Evolutionary conservation across 2,329 filamentous ascomycete species (phyloP).

Genomic region (Cadophora luteo-olivacea): DNA sequence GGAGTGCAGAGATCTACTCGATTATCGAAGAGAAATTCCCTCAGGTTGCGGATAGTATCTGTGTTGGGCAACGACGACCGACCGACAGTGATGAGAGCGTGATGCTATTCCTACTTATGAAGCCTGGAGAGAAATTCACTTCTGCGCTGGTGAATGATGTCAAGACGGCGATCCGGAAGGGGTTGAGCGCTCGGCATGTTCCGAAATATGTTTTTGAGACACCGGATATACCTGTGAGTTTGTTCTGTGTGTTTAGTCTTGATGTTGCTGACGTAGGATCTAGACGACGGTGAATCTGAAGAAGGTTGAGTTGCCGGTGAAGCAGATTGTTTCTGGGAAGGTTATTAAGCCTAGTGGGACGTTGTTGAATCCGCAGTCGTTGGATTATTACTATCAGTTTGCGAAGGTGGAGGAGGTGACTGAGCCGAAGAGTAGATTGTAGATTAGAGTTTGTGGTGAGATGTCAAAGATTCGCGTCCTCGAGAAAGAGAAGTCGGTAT

Average conservation of each 20-base stretch:
- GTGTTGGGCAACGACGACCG: slow-evolving; percentile 77
- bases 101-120: slow-evolving; percentile 65
- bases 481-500: too few species aligned
- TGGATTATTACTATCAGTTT: slow-evolving; percentile 83
- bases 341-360: slow-evolving; percentile 78
- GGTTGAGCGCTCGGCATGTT: slow-evolving; percentile 76
- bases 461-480: too few species aligned
- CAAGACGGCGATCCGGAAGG: slow-evolving; percentile 68
- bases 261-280: slow-evolving; percentile 10
- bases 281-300: slow-evolving; percentile 86
- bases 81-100: slow-evolving; percentile 63
- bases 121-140: slow-evolving; percentile 62
- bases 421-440: slow-evolving; percentile 56
- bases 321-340: slow-evolving; percentile 81
- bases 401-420: slow-evolving; percentile 70
- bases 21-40: slow-evolving; percentile 73
- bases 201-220: slow-evolving; percentile 82
- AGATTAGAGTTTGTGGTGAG: slow-evolving; percentile 24
- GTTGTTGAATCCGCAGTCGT: slow-evolving; percentile 74
- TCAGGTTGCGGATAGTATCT: slow-evolving; percentile 73
- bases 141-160: slow-evolving; percentile 61
- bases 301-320: slow-evolving; percentile 84
- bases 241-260: background rate
- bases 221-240: slow-evolving; percentile 77
- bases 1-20: slow-evolving; percentile 79